Percentiles rank a stretch among this genome's conserved stretches.
These are phyloP conservation scores for Cairneyella variabilis DNA, from an alignment of 495 filamentous ascomycete species.

Conservation along the genomic window DNA sequence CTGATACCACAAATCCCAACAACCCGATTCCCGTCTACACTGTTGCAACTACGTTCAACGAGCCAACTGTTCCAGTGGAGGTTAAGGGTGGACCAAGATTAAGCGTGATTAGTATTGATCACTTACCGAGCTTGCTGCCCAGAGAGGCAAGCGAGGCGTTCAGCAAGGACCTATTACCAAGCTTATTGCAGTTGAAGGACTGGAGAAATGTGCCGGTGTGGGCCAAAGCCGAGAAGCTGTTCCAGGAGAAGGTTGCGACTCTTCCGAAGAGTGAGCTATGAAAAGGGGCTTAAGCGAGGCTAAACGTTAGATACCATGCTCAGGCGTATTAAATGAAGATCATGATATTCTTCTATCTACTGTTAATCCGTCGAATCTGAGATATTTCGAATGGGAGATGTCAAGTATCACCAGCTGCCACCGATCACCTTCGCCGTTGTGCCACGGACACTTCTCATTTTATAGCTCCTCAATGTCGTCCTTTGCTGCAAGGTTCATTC, in stretches of 20 bases:
- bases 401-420: too few species aligned
- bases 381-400: too few species aligned
- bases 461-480: too few species aligned
- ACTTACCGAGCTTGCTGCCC: constrained; percentile 82
- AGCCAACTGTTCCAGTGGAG: constrained; percentile 75
- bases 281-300: neutral
- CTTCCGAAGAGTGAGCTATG: constrained; percentile 43
- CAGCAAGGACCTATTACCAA: constrained; percentile 72
- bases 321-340: too few species aligned
- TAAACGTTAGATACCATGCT: constrained; percentile 3
- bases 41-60: constrained; percentile 74
- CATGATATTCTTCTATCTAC: too few species aligned
- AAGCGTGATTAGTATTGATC: constrained; percentile 84
- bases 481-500: too few species aligned
- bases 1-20: constrained; percentile 70
- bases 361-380: too few species aligned
- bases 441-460: too few species aligned
- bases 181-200: constrained; percentile 73
- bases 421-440: too few species aligned
- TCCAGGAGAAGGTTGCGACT: constrained; percentile 77
- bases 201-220: constrained; percentile 71
- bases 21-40: constrained; percentile 84
- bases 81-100: constrained; percentile 53
- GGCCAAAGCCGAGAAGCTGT: constrained; percentile 77
- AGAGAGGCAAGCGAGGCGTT: constrained; percentile 87